These are phyloP conservation scores for Ziziphus jujuba DNA, from an alignment of 306 rosid species.

Conservation along the genomic window DNA sequence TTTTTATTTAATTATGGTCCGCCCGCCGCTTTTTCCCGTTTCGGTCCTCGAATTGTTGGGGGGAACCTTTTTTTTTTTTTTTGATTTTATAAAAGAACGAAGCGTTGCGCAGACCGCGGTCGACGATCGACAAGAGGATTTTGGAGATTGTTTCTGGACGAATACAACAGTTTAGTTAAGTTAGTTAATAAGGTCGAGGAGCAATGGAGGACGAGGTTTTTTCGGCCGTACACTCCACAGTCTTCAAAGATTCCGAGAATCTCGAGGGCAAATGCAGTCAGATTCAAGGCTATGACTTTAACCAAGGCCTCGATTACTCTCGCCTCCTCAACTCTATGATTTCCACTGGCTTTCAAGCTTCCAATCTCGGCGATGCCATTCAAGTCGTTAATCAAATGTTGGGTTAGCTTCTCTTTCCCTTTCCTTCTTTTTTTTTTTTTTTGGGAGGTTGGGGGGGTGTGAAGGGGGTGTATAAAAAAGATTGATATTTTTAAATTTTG, in stretches of 20 bases:
- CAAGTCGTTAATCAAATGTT: slow-evolving; percentile 69
- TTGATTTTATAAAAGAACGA: too few species aligned
- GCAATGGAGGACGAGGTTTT: slow-evolving; percentile 36
- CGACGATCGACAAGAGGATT: too few species aligned
- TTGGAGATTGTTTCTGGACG: too few species aligned
- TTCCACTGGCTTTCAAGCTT: slow-evolving; percentile 88
- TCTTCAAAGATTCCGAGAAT: slow-evolving; percentile 69
- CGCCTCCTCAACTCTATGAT: slow-evolving; percentile 59
- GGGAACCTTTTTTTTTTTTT: too few species aligned
- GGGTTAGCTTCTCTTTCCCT: slow-evolving; percentile 30
- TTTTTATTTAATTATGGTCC: too few species aligned
- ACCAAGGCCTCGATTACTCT: slow-evolving; percentile 62
- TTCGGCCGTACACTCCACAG: slow-evolving; percentile 44
- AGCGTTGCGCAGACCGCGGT: too few species aligned
- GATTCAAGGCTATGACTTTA: slow-evolving; percentile 84
- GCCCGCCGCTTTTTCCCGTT: too few species aligned
- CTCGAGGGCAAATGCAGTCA: slow-evolving; percentile 51
- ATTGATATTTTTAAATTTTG: too few species aligned
- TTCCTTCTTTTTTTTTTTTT: neutral
- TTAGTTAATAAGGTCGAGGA: slow-evolving; percentile 2
- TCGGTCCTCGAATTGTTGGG: too few species aligned
- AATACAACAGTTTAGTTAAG: too few species aligned
- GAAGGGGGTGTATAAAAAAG: too few species aligned
- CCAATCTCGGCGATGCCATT: slow-evolving; percentile 79
- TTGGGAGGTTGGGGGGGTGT: too few species aligned